These are phyloP conservation scores for Aspergillus fumigatiaffinis DNA, from an alignment of 2,329 filamentous ascomycete genomes.

Conservation along the genomic window DNA sequence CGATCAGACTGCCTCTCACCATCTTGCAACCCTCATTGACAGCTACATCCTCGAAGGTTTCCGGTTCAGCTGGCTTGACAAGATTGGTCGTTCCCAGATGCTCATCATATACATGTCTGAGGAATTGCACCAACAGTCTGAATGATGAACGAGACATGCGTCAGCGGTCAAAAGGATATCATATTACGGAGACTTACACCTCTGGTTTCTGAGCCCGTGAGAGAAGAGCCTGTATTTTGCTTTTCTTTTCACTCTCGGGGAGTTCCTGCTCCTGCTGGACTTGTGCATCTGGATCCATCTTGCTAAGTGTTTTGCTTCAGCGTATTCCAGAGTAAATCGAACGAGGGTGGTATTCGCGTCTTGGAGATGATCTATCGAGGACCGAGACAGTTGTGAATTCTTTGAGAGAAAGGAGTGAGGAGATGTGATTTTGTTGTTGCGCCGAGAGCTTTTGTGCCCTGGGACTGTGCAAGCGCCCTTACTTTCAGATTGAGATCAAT, in stretches of 20 bases:
- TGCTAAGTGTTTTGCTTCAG: background rate
- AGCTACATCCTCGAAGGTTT: conserved; percentile 3
- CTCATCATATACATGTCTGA: conserved; percentile 4
- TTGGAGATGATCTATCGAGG: background rate
- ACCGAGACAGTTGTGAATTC: background rate
- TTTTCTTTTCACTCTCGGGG: background rate
- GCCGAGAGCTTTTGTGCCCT: background rate
- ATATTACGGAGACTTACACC: background rate
- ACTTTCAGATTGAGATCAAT: background rate
- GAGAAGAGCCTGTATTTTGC: background rate
- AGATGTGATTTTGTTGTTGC: background rate
- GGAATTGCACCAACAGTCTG: conserved; percentile 6
- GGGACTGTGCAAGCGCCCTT: background rate
- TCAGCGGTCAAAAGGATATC: background rate
- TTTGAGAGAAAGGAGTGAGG: background rate
- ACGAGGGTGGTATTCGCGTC: background rate
- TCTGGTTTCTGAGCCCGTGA: background rate
- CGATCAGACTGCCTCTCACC: background rate
- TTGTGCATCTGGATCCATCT: background rate
- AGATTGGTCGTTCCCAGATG: background rate
- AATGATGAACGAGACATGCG: background rate
- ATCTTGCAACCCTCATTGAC: conserved; percentile 8
- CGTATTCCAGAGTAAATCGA: background rate
- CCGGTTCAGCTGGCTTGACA: conserved; percentile 3
- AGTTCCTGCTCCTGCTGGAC: background rate